A percentile compares a stretch with the other conserved stretches of the same genome.
Conservation (phyloP, 805 yeast species). For the Kluyveromyces starmeri region DNA sequence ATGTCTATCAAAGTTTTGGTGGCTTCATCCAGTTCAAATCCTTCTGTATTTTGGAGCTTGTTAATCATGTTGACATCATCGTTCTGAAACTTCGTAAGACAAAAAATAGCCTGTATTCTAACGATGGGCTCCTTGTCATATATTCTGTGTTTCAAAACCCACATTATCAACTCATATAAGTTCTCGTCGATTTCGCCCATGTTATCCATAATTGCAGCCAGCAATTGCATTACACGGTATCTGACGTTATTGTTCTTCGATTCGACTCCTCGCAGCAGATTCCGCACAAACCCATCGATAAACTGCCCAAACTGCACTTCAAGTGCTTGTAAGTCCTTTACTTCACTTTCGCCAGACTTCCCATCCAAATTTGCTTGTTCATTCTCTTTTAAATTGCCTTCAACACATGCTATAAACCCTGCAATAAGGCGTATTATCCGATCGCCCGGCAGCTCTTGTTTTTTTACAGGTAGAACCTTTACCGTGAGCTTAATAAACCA, state of each 20-base stretch:
- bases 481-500: conserved; percentile 54
- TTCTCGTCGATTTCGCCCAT: conserved; percentile 71
- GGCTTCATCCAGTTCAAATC: conserved; percentile 35
- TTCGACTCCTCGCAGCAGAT: conserved; percentile 67
- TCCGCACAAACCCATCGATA: conserved; percentile 51
- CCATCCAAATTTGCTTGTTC: conserved; percentile 19
- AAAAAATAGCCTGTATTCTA: conserved; percentile 75
- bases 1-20: conserved; percentile 40
- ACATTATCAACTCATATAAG: conserved; percentile 52
- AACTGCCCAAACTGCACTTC: conserved; percentile 33
- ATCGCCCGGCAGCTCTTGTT: conserved; percentile 65
- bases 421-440: conserved; percentile 61
- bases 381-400: conserved; percentile 16
- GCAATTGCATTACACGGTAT: conserved; percentile 66
- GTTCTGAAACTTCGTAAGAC: conserved; percentile 70
- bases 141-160: conserved; percentile 52
- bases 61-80: conserved; percentile 26
- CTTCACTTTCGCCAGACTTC: conserved; percentile 15
- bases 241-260: conserved; percentile 72
- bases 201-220: conserved; percentile 61
- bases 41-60: conserved; percentile 23
- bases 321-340: conserved; percentile 37
- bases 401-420: conserved; percentile 45
- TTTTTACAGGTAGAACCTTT: conserved; percentile 57
- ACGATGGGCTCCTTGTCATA: conserved; percentile 70